phyloP scores from a whole-genome alignment of 768 basidiomycete genomes.

The Daedaleopsis nitida region DNA sequence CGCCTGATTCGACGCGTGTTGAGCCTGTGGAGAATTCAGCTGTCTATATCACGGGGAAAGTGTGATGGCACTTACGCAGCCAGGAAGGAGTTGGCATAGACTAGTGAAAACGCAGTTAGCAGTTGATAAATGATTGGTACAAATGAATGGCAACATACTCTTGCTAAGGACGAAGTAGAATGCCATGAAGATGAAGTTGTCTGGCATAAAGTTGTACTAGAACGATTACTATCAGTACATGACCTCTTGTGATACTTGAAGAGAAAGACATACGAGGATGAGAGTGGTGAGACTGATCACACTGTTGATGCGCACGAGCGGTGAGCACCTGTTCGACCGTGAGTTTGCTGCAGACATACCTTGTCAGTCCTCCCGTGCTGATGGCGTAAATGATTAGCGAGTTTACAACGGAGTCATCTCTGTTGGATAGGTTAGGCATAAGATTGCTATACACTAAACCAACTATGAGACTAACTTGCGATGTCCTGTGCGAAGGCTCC shows the following conservation, averaged over 20 bases:
- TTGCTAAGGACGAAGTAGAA: constrained; percentile 70
- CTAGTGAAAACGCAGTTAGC: constrained; percentile 30
- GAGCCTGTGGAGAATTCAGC: constrained; percentile 39
- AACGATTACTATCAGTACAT: not conserved
- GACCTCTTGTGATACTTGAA: not conserved
- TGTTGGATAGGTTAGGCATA: constrained; percentile 25
- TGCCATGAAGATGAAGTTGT: constrained; percentile 60
- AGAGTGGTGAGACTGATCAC: constrained; percentile 53
- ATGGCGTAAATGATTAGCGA: constrained; percentile 59
- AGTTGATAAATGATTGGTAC: not conserved
- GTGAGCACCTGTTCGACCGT: not conserved
- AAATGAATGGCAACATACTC: constrained; percentile 41
- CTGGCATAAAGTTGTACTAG: constrained; percentile 59
- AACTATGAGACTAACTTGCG: constrained; percentile 32
- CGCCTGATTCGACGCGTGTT: constrained; percentile 60
- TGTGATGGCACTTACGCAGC: constrained; percentile 50
- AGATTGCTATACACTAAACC: not conserved
- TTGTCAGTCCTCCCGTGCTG: constrained; percentile 65
- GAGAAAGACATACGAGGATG: constrained; percentile 48
- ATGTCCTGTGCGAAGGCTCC: constrained; percentile 53
- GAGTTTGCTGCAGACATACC: constrained; percentile 36
- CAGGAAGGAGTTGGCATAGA: constrained; percentile 68
- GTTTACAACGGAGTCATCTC: constrained; percentile 60
- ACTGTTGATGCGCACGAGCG: constrained; percentile 28
- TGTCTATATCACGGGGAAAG: not conserved